phyloP scores from a whole-genome alignment of 805 yeast genomes.

The Kuraishia cidri region DNA sequence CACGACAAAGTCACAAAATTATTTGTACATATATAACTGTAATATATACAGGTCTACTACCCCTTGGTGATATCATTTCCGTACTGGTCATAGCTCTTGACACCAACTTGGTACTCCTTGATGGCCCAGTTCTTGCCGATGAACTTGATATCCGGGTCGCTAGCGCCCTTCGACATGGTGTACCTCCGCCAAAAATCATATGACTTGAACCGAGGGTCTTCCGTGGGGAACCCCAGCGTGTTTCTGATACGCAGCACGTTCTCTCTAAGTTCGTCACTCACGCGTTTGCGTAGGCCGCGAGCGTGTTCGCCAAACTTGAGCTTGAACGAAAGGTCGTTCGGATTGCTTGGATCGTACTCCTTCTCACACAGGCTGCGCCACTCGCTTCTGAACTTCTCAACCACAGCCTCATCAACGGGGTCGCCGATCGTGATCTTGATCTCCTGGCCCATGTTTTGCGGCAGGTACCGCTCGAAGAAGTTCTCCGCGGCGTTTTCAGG shows the following conservation, averaged over 20 bases:
- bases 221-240: conserved; percentile 36
- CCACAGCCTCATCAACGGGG: conserved; percentile 49
- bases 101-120: conserved; percentile 48
- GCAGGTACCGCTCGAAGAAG: conserved; percentile 48
- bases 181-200: conserved; percentile 71
- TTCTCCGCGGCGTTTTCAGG: conserved; percentile 64
- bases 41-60: not conserved
- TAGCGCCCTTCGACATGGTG: conserved; percentile 54
- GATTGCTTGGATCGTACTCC: conserved; percentile 39
- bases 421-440: conserved; percentile 67
- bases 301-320: conserved; percentile 60
- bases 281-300: conserved; percentile 51
- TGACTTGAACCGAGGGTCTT: conserved; percentile 59
- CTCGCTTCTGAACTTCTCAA: conserved; percentile 52
- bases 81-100: conserved; percentile 18
- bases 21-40: no score
- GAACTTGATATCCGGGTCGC: conserved; percentile 62
- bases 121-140: conserved; percentile 83
- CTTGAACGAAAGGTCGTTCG: conserved; percentile 51
- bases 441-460: conserved; percentile 57
- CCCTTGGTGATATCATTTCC: conserved; percentile 15
- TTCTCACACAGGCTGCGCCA: conserved; percentile 61
- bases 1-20: no score
- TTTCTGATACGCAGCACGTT: conserved; percentile 43
- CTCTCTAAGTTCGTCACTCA: conserved; percentile 62